Base-by-base conservation (phyloP, 352 stramenopile genomes). In the Phytophthora cryptogea region DNA sequence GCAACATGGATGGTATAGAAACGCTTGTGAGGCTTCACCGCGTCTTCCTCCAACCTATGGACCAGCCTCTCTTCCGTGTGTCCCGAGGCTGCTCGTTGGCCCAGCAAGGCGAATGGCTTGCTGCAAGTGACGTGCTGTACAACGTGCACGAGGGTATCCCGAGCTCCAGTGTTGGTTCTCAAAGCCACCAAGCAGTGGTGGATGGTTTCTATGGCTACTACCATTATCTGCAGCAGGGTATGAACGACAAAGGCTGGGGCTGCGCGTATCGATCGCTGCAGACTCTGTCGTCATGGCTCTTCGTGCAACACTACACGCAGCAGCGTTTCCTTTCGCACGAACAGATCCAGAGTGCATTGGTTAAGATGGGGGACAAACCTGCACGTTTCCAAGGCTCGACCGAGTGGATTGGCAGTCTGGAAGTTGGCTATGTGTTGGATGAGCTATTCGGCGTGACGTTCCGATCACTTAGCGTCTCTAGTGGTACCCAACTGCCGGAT, bases 201-300 rank as follows among this genome's bases (percentile, higher is more conserved):
- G 63, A 86, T 16, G 89, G 87, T 8, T 77, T 80, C 44, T 95
- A 94, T 58, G 78, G 74, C 11, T 97, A 94, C 65, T 96, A 88
- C 52, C 89, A 97, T 58, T 96, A 97, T 69, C 61, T 90, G 57
- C 79, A 92, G 40, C 79, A 97, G 28, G 55, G 56, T 46, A 63
- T 86, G 50, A 86, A 94, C 32, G 89, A 96, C 63, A 90, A 91
- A 78, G 89, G 87, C 37, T 96, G 89, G 89, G 89, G 89, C 40
- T 96, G 89, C 44, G 87, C 89, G 23, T 96, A 96, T 51, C 74
- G 87, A 4, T 94, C 83, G 41, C 65, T 96, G 31, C 89, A 96
- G 59, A 95, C 84, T 30, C 62, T 96, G 14, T 64, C 89, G 32
- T 96, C 87, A 3, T 96, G 86, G 81, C 71, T 94, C 36, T 66